A percentile compares a stretch with the other conserved stretches of the same genome.
These are phyloP conservation scores for Zygotorulaspora mrakii DNA, from an alignment of 1,139 yeast genomes.

Conservation along the genomic window DNA sequence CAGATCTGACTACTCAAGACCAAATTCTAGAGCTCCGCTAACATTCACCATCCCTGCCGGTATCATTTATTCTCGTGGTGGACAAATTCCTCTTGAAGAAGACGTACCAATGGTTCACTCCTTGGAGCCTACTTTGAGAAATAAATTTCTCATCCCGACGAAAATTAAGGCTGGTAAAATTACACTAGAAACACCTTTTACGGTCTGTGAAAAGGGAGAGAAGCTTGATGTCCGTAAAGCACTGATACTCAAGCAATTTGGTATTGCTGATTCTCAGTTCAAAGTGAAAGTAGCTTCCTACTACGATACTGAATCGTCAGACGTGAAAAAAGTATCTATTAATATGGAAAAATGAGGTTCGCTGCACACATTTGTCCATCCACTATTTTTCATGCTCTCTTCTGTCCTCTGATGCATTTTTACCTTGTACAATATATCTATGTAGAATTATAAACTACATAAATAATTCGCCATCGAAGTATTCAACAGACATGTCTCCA, in stretches of 20 bases:
- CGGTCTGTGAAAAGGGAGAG: conserved; percentile 78
- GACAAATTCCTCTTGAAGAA: conserved; percentile 82
- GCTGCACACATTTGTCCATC: too few species aligned
- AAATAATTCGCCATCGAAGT: conserved; percentile 4
- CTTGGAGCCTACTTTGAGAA: conserved; percentile 86
- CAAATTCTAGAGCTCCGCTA: conserved; percentile 79
- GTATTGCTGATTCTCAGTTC: conserved; percentile 89
- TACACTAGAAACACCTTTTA: conserved; percentile 66
- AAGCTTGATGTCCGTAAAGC: conserved; percentile 87
- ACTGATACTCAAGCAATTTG: conserved; percentile 86
- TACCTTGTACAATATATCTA: conserved; percentile 12
- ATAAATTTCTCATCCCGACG: conserved; percentile 86
- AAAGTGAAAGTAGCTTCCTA: conserved; percentile 74
- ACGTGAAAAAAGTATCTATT: conserved; percentile 34
- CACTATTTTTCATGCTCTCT: too few species aligned
- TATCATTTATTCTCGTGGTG: conserved; percentile 89
- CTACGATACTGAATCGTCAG: conserved; percentile 55
- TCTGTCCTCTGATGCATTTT: neutral
- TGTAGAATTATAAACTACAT: conserved; percentile 1
- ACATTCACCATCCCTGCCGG: conserved; percentile 87
- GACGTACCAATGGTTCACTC: conserved; percentile 97
- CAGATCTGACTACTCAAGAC: conserved; percentile 82
- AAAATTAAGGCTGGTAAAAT: conserved; percentile 87
- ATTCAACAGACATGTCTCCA: conserved; percentile 24
- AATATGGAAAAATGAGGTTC: conserved; percentile 33